A percentile compares a stretch with the other conserved stretches of the same genome.
These are phyloP conservation scores for Clausena lansium DNA, from an alignment of 345 rosid genomes.

Conservation along the genomic window DNA sequence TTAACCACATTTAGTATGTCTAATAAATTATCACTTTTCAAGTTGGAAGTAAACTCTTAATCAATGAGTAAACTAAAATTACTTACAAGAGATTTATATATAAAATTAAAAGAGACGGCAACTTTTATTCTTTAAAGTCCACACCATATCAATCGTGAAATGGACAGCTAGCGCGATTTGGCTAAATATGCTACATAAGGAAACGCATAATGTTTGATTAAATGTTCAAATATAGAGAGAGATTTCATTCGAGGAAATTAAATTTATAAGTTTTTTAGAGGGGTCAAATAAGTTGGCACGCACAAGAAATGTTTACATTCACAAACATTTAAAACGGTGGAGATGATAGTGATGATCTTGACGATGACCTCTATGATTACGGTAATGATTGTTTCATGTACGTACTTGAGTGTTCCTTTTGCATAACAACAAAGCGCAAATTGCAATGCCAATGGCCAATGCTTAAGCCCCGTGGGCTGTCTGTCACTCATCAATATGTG, in stretches of 20 bases:
- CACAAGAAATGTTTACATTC: neutral
- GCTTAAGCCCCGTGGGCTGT: neutral
- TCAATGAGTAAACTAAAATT: neutral
- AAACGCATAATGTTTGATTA: neutral
- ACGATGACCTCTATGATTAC: slow-evolving; percentile 8
- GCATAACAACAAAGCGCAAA: neutral
- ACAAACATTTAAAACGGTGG: neutral
- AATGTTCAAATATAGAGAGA: neutral
- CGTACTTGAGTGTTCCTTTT: neutral
- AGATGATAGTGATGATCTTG: neutral
- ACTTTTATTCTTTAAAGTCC: neutral
- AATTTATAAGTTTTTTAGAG: neutral
- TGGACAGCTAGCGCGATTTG: neutral
- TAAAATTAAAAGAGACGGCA: neutral
- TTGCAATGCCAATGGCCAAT: too few relatives aligned
- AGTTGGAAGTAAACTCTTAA: neutral
- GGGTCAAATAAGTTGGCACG: neutral
- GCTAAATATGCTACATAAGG: neutral
- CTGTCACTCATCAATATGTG: neutral
- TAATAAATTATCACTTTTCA: slow-evolving; percentile 12
- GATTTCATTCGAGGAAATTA: neutral
- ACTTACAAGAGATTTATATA: neutral
- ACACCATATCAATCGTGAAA: neutral
- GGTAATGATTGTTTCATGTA: neutral
- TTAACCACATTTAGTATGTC: slow-evolving; percentile 16